Percentiles rank a stretch among this genome's conserved stretches.
phyloP scores from a whole-genome alignment of 192 early-diverging fungal species.

The Coemansia sp. region DNA sequence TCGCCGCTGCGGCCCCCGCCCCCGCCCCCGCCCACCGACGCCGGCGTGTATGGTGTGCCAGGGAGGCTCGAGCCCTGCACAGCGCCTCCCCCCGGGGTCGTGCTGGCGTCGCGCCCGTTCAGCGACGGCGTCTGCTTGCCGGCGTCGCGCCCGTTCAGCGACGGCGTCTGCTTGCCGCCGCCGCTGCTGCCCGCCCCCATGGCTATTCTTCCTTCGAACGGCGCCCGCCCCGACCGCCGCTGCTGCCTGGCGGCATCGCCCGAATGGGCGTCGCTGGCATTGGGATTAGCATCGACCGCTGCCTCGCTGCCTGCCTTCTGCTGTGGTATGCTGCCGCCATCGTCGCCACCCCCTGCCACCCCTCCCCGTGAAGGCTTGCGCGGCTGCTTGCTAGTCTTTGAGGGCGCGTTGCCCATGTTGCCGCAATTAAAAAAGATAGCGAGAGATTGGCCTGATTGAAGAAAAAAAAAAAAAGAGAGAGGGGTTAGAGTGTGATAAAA shows the following conservation, averaged over 20 bases:
- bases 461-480: no score
- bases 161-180: neutral
- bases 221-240: neutral
- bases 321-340: neutral
- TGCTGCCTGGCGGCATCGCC: neutral
- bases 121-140: neutral
- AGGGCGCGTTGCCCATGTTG: conserved; percentile 47
- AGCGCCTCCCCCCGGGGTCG: neutral
- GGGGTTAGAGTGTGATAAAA: no score
- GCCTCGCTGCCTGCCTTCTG: neutral
- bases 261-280: neutral
- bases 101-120: neutral
- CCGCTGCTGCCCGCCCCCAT: neutral
- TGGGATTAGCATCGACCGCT: conserved; percentile 7
- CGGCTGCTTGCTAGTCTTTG: conserved; percentile 32
- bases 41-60: conserved; percentile 39
- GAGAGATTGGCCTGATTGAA: no score
- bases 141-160: neutral
- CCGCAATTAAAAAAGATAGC: neutral
- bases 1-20: no score
- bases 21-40: conserved; percentile 15
- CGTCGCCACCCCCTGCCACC: neutral
- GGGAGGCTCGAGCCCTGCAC: conserved; percentile 16
- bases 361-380: conserved; percentile 16
- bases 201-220: conserved; percentile 32